Conservation (phyloP, 2,329 filamentous ascomycete species). For the Pseudophaeomoniella oleicola region DNA sequence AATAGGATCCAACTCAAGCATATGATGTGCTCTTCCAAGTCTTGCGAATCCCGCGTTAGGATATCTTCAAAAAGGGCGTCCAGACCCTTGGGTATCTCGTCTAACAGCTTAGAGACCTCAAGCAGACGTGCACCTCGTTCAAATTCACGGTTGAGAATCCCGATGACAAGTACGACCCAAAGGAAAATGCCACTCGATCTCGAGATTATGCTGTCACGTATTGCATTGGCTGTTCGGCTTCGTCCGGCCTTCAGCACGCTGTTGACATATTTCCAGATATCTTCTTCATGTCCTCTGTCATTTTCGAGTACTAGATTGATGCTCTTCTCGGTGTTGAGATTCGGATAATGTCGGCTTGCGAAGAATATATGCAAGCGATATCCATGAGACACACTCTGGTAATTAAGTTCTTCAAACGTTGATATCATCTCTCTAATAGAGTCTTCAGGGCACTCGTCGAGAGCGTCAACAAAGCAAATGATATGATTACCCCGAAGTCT, state of each 20-base stretch:
- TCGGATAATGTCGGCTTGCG: slow-evolving; percentile 30
- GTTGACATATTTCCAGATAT: slow-evolving; percentile 20
- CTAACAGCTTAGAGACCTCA: slow-evolving; percentile 15
- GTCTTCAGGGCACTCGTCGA: slow-evolving; percentile 29
- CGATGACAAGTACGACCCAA: slow-evolving; percentile 27
- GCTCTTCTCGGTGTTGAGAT: slow-evolving; percentile 19
- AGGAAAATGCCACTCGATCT: slow-evolving; percentile 24
- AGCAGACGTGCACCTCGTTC: slow-evolving; percentile 12
- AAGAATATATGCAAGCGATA: slow-evolving; percentile 19
- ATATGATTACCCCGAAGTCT: slow-evolving; percentile 14
- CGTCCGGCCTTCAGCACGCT: not conserved
- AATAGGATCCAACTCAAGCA: slow-evolving; percentile 36
- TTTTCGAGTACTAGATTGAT: slow-evolving; percentile 19
- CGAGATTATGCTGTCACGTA: slow-evolving; percentile 10
- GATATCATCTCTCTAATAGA: slow-evolving; percentile 22
- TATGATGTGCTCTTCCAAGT: slow-evolving; percentile 3
- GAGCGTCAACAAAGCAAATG: slow-evolving; percentile 28
- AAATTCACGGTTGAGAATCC: slow-evolving; percentile 26
- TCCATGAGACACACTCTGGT: slow-evolving; percentile 5
- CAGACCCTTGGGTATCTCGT: slow-evolving; percentile 17
- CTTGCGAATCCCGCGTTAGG: slow-evolving; percentile 4
- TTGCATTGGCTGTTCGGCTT: slow-evolving; percentile 4
- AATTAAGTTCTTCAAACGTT: slow-evolving; percentile 19
- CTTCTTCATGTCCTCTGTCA: slow-evolving; percentile 17
- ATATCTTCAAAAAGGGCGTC: slow-evolving; percentile 9